Evolutionary conservation across 2,329 filamentous ascomycete species (phyloP).

Genomic region (Penicillium aurantiogriseum): DNA sequence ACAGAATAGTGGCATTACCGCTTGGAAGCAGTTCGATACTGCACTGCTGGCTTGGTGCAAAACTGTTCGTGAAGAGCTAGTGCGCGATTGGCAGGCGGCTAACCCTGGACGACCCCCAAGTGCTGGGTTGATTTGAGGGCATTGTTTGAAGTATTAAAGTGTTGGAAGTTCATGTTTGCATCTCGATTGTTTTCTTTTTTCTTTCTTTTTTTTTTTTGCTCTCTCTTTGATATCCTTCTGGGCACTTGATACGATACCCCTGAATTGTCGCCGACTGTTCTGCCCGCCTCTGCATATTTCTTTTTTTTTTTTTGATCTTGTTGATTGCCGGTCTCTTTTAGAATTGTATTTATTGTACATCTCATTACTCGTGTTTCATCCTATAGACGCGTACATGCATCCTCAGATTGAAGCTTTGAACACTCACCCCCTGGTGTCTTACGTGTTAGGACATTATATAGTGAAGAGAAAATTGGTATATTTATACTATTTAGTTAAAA

Average conservation of each 20-base stretch:
- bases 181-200: conserved; percentile 15
- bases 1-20: conserved; percentile 63
- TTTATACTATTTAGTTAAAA: too few species aligned
- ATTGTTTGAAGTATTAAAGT: background rate
- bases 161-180: conserved; percentile 4
- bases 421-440: too few species aligned
- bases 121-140: conserved; percentile 24
- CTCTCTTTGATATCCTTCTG: conserved; percentile 26
- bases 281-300: conserved; percentile 18
- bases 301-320: conserved; percentile 11
- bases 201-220: conserved; percentile 11
- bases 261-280: conserved; percentile 23
- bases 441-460: too few species aligned
- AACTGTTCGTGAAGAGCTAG: conserved; percentile 78
- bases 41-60: conserved; percentile 81
- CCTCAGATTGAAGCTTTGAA: too few species aligned
- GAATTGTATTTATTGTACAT: conserved; percentile 17
- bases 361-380: background rate
- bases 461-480: too few species aligned
- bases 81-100: conserved; percentile 62
- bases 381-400: conserved; percentile 11
- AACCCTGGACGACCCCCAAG: conserved; percentile 30
- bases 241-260: conserved; percentile 31
- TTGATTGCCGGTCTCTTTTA: conserved; percentile 13
- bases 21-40: conserved; percentile 79